Conservation (phyloP, 495 filamentous ascomycete genomes). For the Penicillium dipodomyicola region DNA sequence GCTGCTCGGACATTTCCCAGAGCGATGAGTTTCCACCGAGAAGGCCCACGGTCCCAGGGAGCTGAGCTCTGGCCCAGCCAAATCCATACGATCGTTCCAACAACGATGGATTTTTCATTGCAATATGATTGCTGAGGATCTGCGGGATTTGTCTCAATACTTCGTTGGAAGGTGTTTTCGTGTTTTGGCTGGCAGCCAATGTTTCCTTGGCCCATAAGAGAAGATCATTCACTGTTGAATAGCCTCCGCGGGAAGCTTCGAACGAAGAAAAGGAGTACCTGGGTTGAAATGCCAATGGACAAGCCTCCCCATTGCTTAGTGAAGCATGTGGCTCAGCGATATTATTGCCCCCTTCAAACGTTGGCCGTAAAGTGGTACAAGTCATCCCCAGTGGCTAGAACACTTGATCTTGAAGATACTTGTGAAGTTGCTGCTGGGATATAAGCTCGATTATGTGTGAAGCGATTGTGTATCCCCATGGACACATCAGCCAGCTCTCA, state of each 20-base stretch:
- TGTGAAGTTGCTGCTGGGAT: neutral
- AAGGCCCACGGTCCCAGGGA: slow-evolving; percentile 2
- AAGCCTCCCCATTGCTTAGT: neutral
- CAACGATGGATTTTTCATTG: neutral
- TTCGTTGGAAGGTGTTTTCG: neutral
- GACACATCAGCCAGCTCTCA: neutral
- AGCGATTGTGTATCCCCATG: slow-evolving; percentile 6
- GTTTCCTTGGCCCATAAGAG: slow-evolving; percentile 6
- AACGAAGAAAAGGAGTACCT: neutral
- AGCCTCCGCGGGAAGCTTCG: slow-evolving; percentile 2
- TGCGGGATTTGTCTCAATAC: slow-evolving; percentile 4
- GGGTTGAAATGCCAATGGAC: neutral
- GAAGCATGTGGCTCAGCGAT: neutral
- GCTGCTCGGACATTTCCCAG: slow-evolving; percentile 4
- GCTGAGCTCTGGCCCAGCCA: slow-evolving; percentile 5
- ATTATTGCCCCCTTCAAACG: neutral
- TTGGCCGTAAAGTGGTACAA: neutral
- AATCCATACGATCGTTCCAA: slow-evolving; percentile 1
- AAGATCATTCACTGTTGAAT: slow-evolving; percentile 9
- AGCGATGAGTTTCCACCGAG: slow-evolving; percentile 1
- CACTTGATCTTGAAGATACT: slow-evolving; percentile 6
- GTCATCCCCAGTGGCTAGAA: slow-evolving; percentile 5
- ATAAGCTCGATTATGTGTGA: neutral
- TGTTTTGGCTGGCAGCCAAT: neutral
- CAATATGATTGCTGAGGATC: slow-evolving; percentile 2